Base-by-base conservation (phyloP, 2,329 filamentous ascomycete species). In the Sporothrix inflata region DNA sequence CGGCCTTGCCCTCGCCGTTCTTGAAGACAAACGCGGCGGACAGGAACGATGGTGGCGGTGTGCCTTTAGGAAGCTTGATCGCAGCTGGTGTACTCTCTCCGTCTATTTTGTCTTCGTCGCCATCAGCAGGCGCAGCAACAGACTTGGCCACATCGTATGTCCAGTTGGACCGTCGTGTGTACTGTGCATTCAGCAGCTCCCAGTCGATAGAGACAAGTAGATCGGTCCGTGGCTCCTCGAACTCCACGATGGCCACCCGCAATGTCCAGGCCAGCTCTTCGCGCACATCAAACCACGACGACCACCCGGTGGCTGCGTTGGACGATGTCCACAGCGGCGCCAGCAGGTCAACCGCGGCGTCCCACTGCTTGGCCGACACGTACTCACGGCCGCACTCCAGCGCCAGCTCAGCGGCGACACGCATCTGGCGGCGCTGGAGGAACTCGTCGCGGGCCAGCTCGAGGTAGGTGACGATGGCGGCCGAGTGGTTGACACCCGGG, bases 191-290 rank as follows among this genome's bases (percentile, higher is more conserved):
- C 78, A 91, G 82, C 60, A 92, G 81, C 77, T 91, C 90, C 87
- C 90, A 91, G 76, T 91, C 89, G 68, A 90, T 86, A 38, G 88
- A 84, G 47, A 91, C 80, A 9, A 91, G 83, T 40, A 90, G 81
- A 69, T 87, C 85, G 9, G 84, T 85, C 69, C 87, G 85, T 45
- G 27, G 42, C 30, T 47, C 57, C 8, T 85, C 85, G 63, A 83
- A 81, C 73, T 85, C 81, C 3, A 81, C 82, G 4, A 89, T 89
- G 12, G 87, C 89, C 73, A 84, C 83, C 74, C 89, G 84, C 72
- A 91, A 79, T n/a, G 84, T 81, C 88, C 89, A 91, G 66, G 86
- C 84, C 49, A 91, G 80, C 49, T 90, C 87, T 77, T 91, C 88
- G 5, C 85, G 83, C 40, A 89, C 83, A 73, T 86, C 82, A 73